These are phyloP conservation scores for Apostasia shenzhenica DNA, from an alignment of 106 monocot species.

Conservation along the genomic window DNA sequence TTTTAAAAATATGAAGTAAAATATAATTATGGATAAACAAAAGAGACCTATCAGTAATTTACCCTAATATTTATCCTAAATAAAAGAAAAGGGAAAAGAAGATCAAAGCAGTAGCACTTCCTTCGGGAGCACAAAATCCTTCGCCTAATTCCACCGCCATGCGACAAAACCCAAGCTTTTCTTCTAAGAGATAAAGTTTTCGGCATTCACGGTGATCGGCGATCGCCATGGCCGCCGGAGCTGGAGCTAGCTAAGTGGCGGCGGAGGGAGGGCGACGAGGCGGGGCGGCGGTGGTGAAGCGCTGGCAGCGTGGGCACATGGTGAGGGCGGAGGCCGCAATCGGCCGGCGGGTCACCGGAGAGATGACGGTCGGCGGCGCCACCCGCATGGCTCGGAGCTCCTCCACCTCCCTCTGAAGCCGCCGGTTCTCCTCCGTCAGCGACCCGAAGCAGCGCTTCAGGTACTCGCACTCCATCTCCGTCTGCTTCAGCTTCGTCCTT, in stretches of 20 bases:
- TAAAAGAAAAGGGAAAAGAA: too few relatives aligned
- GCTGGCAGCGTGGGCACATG: conserved; percentile 88
- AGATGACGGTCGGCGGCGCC: conserved; percentile 73
- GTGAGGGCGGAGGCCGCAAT: conserved; percentile 69
- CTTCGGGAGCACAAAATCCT: neutral
- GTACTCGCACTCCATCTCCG: conserved; percentile 96
- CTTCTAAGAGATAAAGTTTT: neutral
- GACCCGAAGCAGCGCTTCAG: conserved; percentile 80
- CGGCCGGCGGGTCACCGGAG: conserved; percentile 62
- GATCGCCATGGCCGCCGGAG: neutral
- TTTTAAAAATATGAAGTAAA: too few relatives aligned
- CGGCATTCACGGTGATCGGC: neutral
- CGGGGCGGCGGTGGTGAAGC: conserved; percentile 31
- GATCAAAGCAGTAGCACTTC: neutral
- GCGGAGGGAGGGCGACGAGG: conserved; percentile 1
- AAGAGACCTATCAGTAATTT: too few relatives aligned
- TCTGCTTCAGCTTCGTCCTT: conserved; percentile 96
- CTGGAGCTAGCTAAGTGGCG: neutral
- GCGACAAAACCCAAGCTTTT: neutral
- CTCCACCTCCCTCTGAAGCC: conserved; percentile 85
- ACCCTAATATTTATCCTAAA: too few relatives aligned
- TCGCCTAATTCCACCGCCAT: neutral
- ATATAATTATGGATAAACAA: too few relatives aligned
- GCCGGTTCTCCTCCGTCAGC: conserved; percentile 77
- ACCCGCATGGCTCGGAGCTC: conserved; percentile 71